phyloP scores from a whole-genome alignment of 805 yeast genomes.

The Zygosaccharomyces gambellarensis region DNA sequence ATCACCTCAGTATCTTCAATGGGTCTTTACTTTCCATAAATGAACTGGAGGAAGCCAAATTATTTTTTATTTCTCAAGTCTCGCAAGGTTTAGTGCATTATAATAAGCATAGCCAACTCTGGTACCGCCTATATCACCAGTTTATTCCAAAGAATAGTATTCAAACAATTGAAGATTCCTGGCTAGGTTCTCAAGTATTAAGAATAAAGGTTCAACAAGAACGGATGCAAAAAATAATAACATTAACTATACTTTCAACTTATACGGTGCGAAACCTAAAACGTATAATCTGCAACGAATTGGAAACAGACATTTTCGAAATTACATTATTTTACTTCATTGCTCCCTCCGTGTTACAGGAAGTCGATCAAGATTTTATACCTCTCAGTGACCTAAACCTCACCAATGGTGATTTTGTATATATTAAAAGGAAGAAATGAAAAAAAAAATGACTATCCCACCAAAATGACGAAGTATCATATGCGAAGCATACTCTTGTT shows the following conservation, averaged over 20 bases:
- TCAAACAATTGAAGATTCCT: not conserved
- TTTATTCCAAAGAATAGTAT: conserved; percentile 31
- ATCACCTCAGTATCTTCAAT: conserved; percentile 43
- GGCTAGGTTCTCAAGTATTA: conserved; percentile 16
- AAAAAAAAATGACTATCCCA: not conserved
- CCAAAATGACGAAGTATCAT: too few relatives aligned
- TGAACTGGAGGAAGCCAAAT: conserved; percentile 61
- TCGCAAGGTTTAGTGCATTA: conserved; percentile 25
- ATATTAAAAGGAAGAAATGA: conserved; percentile 2
- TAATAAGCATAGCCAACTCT: conserved; percentile 29
- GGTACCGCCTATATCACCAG: conserved; percentile 40
- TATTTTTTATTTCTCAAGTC: conserved; percentile 57
- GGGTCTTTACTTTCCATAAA: conserved; percentile 47
- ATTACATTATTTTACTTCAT: conserved; percentile 11
- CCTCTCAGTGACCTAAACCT: conserved; percentile 18
- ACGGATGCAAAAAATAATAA: not conserved
- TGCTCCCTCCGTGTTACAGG: conserved; percentile 6
- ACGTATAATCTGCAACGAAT: conserved; percentile 15
- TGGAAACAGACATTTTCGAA: conserved; percentile 5
- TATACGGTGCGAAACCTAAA: conserved; percentile 25
- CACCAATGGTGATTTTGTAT: conserved; percentile 11
- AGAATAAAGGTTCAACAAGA: conserved; percentile 9
- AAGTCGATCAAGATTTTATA: conserved; percentile 19
- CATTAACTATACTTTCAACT: conserved; percentile 12
- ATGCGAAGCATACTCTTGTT: too few relatives aligned